phyloP scores from a whole-genome alignment of 2,329 filamentous ascomycete species.

The Sarocladium kiliense region DNA sequence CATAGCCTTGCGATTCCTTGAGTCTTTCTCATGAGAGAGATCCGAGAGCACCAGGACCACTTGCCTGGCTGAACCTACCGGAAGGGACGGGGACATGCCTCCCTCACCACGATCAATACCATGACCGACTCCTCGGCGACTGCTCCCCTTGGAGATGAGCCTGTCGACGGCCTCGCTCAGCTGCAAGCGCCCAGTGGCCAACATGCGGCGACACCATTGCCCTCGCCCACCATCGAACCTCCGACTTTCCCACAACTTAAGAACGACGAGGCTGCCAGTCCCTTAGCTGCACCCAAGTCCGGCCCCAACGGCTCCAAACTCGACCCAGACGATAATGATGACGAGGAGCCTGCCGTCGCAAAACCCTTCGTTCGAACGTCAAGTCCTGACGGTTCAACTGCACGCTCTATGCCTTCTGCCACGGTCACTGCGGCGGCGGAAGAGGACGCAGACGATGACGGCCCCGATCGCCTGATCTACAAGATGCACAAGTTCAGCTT shows the following conservation, averaged over 20 bases:
- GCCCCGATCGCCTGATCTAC: conserved; percentile 37
- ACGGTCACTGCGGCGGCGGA: conserved; percentile 9
- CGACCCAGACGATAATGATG: conserved; percentile 41
- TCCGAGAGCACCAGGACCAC: too few species aligned
- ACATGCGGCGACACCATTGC: conserved; percentile 9
- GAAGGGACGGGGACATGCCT: too few species aligned
- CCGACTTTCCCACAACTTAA: conserved; percentile 30
- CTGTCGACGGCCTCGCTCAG: background rate
- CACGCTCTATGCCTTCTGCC: conserved; percentile 16
- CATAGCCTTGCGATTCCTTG: background rate
- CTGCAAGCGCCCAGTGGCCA: background rate
- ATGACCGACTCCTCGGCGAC: conserved; percentile 3
- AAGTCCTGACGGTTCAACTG: conserved; percentile 40
- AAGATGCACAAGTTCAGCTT: conserved; percentile 97
- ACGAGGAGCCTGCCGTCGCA: conserved; percentile 53
- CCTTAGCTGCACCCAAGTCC: conserved; percentile 13
- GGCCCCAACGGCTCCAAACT: background rate
- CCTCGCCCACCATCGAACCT: conserved; percentile 6
- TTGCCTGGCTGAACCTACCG: too few species aligned
- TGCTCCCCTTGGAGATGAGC: background rate
- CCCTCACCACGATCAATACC: background rate
- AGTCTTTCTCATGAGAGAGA: too few species aligned
- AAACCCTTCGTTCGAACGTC: conserved; percentile 52
- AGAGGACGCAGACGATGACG: conserved; percentile 25
- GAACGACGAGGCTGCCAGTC: conserved; percentile 27